Evolutionary conservation across 2,329 filamentous ascomycete species (phyloP), one percentile per base, ranked within the genome.

Genomic region (Trichoderma endophyticum): DNA sequence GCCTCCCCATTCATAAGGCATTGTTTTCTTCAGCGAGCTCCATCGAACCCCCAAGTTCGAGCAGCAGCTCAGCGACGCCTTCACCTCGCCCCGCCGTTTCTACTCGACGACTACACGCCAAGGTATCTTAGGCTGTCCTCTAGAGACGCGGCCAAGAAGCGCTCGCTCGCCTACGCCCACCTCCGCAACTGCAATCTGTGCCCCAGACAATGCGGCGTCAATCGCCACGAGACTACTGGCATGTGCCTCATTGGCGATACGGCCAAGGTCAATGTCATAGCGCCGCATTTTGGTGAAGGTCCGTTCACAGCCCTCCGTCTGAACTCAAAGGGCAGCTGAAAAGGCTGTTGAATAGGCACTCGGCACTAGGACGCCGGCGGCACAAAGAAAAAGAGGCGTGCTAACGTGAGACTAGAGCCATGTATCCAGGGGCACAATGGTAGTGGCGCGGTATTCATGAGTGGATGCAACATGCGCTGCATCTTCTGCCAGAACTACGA

Each of bases 391-490:
- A 54, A 14, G 14, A 60, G 56, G 30, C 9, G 15, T 61, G 57
- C 67, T 70, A 70, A 70, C 67, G 14, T 15, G 73, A n/a, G 64
- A 21, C 66, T 57, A 88, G 90, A 97, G 79, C 92, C 93, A 0
- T 96, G 92, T 79, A 89, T 97, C 21, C 92, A 96, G 80, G 93
- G 93, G 5, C 92, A 93, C 77, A 89, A 93, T 79, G 93, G 93
- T 14, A 93, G 90, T 73, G 93, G 93, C 14, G 89, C 90, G 8
- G 92, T 97, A 51, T 95, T 95, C 82, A 95, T 96, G 84, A 91
- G 88, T 8, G 92, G 92, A 32, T 87, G 91, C 78, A 93, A 92
- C 77, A 79, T 94, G 73, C 85, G 92, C 43, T 96, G 93, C 79
- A 89, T 92, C 28, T 92, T 90, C 74, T 95, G 92, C 80, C 92